These are phyloP conservation scores for Raphanus hybrid DNA, from an alignment of 441 rosid genomes.

Conservation along the genomic window DNA sequence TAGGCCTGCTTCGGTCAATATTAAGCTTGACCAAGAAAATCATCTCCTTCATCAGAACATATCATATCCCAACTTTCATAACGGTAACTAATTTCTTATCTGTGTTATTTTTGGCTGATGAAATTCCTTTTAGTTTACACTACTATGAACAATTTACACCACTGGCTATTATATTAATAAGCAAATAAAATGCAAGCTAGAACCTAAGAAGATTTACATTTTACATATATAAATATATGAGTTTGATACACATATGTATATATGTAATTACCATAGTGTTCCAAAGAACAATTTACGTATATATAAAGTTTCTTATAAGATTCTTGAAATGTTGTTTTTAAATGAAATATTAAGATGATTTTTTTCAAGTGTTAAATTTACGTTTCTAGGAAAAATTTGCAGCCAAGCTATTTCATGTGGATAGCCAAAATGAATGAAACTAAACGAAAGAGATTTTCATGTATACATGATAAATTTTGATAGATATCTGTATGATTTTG, in stretches of 20 bases:
- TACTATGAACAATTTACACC: not conserved
- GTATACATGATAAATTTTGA: not conserved
- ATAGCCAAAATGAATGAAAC: not conserved
- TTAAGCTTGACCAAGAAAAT: constrained; percentile 40
- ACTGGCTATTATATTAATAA: constrained; percentile 12
- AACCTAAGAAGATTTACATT: not conserved
- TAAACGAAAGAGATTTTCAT: not conserved
- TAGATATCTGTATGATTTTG: not conserved
- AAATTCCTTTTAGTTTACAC: not conserved
- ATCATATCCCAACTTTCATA: constrained; percentile 44
- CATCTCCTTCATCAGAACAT: constrained; percentile 41
- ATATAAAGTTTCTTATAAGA: not conserved
- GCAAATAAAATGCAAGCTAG: not conserved
- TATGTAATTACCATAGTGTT: not conserved
- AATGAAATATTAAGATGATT: not conserved
- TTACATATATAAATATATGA: not conserved
- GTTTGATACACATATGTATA: constrained; percentile 3
- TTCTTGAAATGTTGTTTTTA: not conserved
- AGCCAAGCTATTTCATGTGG: constrained; percentile 14
- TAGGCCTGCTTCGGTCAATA: constrained; percentile 34
- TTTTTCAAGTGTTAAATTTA: not conserved
- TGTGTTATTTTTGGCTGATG: not conserved
- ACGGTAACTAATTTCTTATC: constrained; percentile 37
- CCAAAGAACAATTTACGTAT: not conserved
- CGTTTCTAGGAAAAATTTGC: not conserved